Evolutionary conservation across 352 stramenopile genomes (phyloP).

Genomic region (Phytopythium montanum): DNA sequence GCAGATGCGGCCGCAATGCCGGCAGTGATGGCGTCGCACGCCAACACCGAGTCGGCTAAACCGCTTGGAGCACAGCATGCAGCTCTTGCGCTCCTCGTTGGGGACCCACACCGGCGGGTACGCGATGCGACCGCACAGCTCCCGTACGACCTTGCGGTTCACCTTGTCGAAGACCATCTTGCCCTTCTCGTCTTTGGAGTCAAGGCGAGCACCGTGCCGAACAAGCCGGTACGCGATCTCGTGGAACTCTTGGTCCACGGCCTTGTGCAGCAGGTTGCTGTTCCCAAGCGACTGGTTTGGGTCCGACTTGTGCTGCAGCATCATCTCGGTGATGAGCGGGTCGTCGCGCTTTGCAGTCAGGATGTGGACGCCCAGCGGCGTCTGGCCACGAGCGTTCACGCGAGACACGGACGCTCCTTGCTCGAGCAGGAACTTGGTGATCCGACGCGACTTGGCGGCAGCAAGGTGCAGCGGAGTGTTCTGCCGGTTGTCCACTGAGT

Average conservation of each 20-base stretch:
- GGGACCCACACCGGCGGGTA: slow-evolving; percentile 81
- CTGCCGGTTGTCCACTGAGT: slow-evolving; percentile 61
- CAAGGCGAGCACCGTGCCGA: slow-evolving; percentile 68
- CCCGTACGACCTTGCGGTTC: slow-evolving; percentile 64
- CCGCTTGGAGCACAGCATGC: slow-evolving; percentile 77
- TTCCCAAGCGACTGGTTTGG: slow-evolving; percentile 61
- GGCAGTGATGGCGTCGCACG: slow-evolving; percentile 80
- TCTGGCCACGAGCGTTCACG: slow-evolving; percentile 72
- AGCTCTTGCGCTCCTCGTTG: slow-evolving; percentile 61
- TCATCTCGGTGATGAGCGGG: slow-evolving; percentile 73
- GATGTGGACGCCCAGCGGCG: slow-evolving; percentile 70
- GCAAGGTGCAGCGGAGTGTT: slow-evolving; percentile 82
- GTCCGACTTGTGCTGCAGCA: slow-evolving; percentile 72
- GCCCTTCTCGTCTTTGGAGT: slow-evolving; percentile 69
- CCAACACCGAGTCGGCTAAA: slow-evolving; percentile 63
- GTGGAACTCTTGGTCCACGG: slow-evolving; percentile 58
- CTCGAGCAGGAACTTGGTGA: slow-evolving; percentile 83
- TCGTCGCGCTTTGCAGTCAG: slow-evolving; percentile 75
- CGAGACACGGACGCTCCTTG: slow-evolving; percentile 54
- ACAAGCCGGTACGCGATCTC: slow-evolving; percentile 80
- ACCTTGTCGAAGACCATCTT: slow-evolving; percentile 86
- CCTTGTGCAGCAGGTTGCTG: slow-evolving; percentile 72
- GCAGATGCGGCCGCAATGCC: slow-evolving; percentile 78
- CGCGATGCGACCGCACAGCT: slow-evolving; percentile 73
- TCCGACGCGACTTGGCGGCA: slow-evolving; percentile 72